These are phyloP conservation scores for Populus nigra DNA, from an alignment of 345 rosid genomes.

Conservation along the genomic window DNA sequence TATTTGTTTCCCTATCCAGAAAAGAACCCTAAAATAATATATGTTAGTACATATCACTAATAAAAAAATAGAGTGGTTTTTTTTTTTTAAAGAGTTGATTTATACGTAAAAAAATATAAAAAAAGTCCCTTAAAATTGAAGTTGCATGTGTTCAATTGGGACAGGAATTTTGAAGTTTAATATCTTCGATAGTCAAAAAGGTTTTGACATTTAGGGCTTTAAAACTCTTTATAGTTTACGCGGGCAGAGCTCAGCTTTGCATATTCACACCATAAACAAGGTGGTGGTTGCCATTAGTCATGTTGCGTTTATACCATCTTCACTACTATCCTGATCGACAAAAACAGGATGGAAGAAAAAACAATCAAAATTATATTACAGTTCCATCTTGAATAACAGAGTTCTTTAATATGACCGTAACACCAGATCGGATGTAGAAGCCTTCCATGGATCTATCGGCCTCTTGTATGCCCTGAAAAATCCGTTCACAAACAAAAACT, in stretches of 20 bases:
- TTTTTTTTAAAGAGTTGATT: no score
- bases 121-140: no score
- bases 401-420: neutral
- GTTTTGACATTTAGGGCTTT: no score
- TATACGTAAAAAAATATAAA: no score
- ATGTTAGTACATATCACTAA: no score
- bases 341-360: neutral
- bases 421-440: constrained; percentile 77
- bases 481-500: no score
- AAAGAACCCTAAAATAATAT: neutral
- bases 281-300: neutral
- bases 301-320: neutral
- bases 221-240: neutral
- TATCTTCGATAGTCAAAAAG: neutral
- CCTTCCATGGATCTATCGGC: constrained; percentile 85
- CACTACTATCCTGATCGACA: neutral
- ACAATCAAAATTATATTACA: constrained; percentile 11
- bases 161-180: neutral
- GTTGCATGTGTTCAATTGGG: neutral
- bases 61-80: no score
- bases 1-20: neutral
- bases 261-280: neutral
- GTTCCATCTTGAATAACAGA: neutral
- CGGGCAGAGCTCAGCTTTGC: neutral
- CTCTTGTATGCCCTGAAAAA: constrained; percentile 72